phyloP scores from a whole-genome alignment of 148 eudicot species.

The Spergularia marina region DNA sequence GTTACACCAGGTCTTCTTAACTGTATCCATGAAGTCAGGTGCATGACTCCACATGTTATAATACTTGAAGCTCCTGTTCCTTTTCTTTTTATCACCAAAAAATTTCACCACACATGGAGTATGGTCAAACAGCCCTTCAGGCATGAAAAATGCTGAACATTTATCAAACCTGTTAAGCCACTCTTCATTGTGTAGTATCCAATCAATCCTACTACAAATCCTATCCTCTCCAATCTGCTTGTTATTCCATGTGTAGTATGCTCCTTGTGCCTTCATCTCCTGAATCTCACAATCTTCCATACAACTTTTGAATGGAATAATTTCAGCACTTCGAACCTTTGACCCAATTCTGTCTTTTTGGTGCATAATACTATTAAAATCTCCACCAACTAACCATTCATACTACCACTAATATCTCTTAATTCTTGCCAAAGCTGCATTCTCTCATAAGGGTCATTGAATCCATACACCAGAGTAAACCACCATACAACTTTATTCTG shows the following conservation, averaged over 20 bases:
- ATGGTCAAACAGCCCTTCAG: neutral
- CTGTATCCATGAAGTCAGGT: neutral
- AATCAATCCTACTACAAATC: neutral
- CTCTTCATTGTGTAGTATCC: neutral
- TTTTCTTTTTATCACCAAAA: too few relatives aligned
- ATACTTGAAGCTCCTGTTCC: neutral
- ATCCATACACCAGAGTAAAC: neutral
- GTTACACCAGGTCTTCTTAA: neutral
- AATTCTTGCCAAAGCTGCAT: neutral
- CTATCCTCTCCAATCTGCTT: neutral
- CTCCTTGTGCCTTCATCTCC: neutral
- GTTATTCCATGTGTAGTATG: neutral
- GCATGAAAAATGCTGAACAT: neutral
- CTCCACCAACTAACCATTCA: neutral
- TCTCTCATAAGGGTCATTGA: neutral
- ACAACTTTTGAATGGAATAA: neutral
- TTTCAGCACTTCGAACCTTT: neutral
- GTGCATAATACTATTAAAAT: neutral
- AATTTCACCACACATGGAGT: neutral
- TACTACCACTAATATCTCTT: too few relatives aligned
- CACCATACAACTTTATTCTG: too few relatives aligned
- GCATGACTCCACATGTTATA: neutral
- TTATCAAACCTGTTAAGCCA: neutral
- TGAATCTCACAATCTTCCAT: neutral
- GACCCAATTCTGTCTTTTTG: neutral